Conservation (phyloP, 805 yeast species). For the Candida ponderosae region DNA sequence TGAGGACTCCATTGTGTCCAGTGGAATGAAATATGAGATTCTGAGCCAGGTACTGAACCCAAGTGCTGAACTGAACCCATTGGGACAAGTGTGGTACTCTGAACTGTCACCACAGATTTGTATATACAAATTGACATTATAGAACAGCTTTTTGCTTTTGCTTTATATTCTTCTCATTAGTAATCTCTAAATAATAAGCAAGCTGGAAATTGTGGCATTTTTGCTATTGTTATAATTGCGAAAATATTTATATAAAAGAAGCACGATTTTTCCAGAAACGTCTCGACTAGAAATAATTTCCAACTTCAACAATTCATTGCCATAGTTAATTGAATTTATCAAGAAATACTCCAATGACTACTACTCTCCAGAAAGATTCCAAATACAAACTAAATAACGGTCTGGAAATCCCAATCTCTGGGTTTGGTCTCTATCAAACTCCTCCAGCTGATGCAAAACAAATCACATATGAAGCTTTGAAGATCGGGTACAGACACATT, state of each 20-base stretch:
- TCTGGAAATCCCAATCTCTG: slow-evolving; percentile 40
- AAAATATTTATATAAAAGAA: too few species aligned
- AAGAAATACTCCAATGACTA: too few species aligned
- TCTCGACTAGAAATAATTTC: too few species aligned
- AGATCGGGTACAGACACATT: slow-evolving; percentile 59
- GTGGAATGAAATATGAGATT: slow-evolving; percentile 14
- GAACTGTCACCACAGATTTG: slow-evolving; percentile 16
- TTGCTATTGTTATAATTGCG: too few species aligned
- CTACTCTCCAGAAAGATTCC: neutral
- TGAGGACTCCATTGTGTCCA: slow-evolving; percentile 24
- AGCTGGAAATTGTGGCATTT: too few species aligned
- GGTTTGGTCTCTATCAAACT: slow-evolving; percentile 40
- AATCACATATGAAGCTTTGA: slow-evolving; percentile 46
- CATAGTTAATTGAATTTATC: too few species aligned
- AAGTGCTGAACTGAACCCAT: neutral
- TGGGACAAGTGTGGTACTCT: neutral
- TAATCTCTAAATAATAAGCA: too few species aligned
- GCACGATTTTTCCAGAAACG: too few species aligned
- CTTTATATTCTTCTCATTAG: too few species aligned
- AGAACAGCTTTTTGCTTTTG: too few species aligned
- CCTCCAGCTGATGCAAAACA: slow-evolving; percentile 28
- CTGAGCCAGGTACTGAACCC: slow-evolving; percentile 10
- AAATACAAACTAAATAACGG: slow-evolving; percentile 28
- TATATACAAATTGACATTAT: slow-evolving; percentile 8
- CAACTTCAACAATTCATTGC: too few species aligned